phyloP scores from a whole-genome alignment of 1,139 yeast species.

The Taphrina pruni region DNA sequence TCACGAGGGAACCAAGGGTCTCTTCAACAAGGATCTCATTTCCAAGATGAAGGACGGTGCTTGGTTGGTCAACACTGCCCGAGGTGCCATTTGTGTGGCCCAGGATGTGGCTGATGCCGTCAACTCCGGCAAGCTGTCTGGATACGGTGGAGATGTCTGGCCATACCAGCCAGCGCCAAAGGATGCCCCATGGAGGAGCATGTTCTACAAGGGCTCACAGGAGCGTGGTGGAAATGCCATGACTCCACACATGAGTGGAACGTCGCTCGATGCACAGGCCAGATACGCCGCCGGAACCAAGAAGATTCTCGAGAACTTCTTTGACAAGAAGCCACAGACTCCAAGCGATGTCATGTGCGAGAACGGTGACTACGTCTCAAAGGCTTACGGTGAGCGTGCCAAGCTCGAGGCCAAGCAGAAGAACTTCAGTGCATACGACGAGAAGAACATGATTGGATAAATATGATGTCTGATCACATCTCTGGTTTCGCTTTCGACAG shows the following conservation, averaged over 20 bases:
- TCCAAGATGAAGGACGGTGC: constrained; percentile 79
- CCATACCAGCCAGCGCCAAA: constrained; percentile 78
- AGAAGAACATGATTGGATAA: constrained; percentile 31
- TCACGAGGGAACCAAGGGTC: constrained; percentile 70
- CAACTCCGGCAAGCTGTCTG: constrained; percentile 69
- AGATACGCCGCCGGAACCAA: constrained; percentile 75
- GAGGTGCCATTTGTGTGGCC: constrained; percentile 78
- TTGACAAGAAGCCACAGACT: constrained; percentile 67
- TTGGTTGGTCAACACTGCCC: constrained; percentile 79
- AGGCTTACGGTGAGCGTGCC: constrained; percentile 62
- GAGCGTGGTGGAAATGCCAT: constrained; percentile 80
- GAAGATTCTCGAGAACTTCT: constrained; percentile 67
- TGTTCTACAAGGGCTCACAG: constrained; percentile 58
- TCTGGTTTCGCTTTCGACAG: neutral
- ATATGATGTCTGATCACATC: neutral
- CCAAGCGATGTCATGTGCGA: constrained; percentile 76
- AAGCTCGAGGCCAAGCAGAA: constrained; percentile 33
- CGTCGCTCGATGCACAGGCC: constrained; percentile 78
- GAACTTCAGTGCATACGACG: constrained; percentile 37
- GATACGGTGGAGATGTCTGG: constrained; percentile 89
- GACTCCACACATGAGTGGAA: constrained; percentile 84
- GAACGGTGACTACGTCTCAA: constrained; percentile 75
- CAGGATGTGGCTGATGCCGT: constrained; percentile 79
- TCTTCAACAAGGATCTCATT: constrained; percentile 69
- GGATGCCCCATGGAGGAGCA: constrained; percentile 76